Conservation (phyloP, 164 flowering plant genomes). For the Umbilicus rupestris region DNA sequence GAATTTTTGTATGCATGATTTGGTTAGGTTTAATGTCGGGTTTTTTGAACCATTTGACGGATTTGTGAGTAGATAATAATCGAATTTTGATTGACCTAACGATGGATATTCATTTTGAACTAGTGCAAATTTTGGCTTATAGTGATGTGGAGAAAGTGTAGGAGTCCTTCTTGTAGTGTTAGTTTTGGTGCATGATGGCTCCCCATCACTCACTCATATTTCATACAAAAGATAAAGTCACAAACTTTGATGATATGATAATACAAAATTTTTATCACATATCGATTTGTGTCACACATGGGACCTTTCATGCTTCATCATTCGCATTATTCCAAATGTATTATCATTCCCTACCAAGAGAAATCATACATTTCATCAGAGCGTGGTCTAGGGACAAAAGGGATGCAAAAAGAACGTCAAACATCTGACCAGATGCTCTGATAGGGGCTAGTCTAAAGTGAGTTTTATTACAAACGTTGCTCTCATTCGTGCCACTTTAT, state of each 20-base stretch:
- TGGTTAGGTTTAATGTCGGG: not conserved
- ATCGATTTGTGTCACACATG: constrained; percentile 3
- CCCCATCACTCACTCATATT: constrained; percentile 8
- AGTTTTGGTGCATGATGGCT: constrained; percentile 6
- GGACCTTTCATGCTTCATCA: not conserved
- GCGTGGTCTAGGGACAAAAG: no score
- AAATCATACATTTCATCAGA: no score
- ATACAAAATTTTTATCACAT: not conserved
- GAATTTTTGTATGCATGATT: not conserved
- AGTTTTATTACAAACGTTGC: no score
- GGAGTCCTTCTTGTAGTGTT: not conserved
- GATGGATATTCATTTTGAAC: not conserved
- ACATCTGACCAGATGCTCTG: no score
- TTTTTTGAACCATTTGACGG: not conserved
- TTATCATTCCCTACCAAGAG: not conserved
- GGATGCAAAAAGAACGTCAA: no score
- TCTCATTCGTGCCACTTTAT: not conserved
- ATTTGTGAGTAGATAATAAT: not conserved
- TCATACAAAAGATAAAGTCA: constrained; percentile 4
- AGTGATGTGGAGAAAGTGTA: not conserved
- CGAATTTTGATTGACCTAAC: not conserved
- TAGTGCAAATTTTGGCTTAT: not conserved
- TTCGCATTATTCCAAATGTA: constrained; percentile 2
- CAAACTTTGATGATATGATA: constrained; percentile 7
- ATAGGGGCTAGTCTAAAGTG: no score